Evolutionary conservation across 2,329 filamentous ascomycete genomes (phyloP).

Genomic region (Amphichorda felina): DNA sequence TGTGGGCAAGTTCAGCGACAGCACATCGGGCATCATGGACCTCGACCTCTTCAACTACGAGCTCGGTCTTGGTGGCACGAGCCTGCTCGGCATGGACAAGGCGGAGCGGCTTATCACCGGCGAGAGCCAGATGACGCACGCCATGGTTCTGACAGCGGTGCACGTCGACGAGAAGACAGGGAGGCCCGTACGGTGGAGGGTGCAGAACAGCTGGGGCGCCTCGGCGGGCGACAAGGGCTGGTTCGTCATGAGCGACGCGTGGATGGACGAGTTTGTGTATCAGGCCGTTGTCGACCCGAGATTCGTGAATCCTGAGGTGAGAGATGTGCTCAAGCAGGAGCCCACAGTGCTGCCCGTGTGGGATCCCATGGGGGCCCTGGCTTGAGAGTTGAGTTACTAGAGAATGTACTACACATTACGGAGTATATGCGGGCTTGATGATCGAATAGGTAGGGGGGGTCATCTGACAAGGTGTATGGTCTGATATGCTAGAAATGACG

Average conservation of each 20-base stretch:
- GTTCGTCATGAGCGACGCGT: conserved; percentile 79
- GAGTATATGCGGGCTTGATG: too few relatives aligned
- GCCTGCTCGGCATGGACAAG: conserved; percentile 63
- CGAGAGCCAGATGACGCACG: conserved; percentile 80
- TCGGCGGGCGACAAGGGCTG: conserved; percentile 63
- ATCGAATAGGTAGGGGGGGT: too few relatives aligned
- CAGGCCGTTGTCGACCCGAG: conserved; percentile 74
- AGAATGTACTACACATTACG: too few relatives aligned
- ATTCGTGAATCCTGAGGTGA: conserved; percentile 52
- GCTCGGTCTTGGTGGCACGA: conserved; percentile 73
- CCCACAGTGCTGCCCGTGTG: conserved; percentile 62
- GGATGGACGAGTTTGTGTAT: conserved; percentile 74
- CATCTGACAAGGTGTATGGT: too few relatives aligned
- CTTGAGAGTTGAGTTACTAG: conserved; percentile 29
- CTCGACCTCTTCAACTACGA: conserved; percentile 65
- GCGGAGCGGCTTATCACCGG: conserved; percentile 60
- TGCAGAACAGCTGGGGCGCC: conserved; percentile 78
- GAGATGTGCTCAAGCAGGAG: conserved; percentile 58
- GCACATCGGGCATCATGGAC: conserved; percentile 65
- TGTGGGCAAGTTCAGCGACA: conserved; percentile 72
- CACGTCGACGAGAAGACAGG: conserved; percentile 55
- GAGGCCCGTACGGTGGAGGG: conserved; percentile 64
- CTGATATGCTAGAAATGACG: too few relatives aligned
- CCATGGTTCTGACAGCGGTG: conserved; percentile 83
- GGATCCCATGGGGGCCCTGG: conserved; percentile 71